These are phyloP conservation scores for Alternaria sp. DNA, from an alignment of 2,329 filamentous ascomycete genomes.

Conservation along the genomic window DNA sequence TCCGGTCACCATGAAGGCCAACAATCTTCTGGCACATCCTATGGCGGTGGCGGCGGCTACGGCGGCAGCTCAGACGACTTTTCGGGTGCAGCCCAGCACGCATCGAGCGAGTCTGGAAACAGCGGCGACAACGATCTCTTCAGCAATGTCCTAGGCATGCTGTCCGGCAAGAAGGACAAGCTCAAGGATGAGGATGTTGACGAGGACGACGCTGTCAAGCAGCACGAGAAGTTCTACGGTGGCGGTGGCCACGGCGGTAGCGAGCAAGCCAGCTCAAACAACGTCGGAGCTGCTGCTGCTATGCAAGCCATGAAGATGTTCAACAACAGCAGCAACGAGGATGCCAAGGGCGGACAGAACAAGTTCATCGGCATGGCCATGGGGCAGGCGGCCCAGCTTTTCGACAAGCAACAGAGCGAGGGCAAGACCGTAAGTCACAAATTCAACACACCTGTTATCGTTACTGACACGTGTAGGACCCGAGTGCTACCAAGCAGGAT, in stretches of 20 bases:
- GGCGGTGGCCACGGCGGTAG: slow-evolving; percentile 51
- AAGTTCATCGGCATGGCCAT: slow-evolving; percentile 85
- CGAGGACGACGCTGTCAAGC: slow-evolving; percentile 70
- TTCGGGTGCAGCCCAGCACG: slow-evolving; percentile 61
- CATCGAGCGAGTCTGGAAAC: slow-evolving; percentile 59
- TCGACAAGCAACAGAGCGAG: slow-evolving; percentile 63
- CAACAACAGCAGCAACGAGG: slow-evolving; percentile 57
- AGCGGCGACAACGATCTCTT: slow-evolving; percentile 61
- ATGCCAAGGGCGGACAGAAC: slow-evolving; percentile 67
- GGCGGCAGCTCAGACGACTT: slow-evolving; percentile 57
- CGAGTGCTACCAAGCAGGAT: slow-evolving; percentile 76
- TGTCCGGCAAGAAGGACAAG: slow-evolving; percentile 60
- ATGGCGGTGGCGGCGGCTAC: slow-evolving; percentile 48
- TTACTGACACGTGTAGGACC: slow-evolving; percentile 39
- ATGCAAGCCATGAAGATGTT: slow-evolving; percentile 86
- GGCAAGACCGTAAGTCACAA: slow-evolving; percentile 59
- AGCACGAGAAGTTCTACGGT: slow-evolving; percentile 78
- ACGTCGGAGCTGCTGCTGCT: slow-evolving; percentile 68
- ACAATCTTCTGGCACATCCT: slow-evolving; percentile 51
- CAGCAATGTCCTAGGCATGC: slow-evolving; percentile 60
- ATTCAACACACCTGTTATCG: slow-evolving; percentile 46
- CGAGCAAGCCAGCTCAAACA: slow-evolving; percentile 53
- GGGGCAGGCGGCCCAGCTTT: slow-evolving; percentile 82
- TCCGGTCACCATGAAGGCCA: slow-evolving; percentile 33
- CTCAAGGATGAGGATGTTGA: slow-evolving; percentile 62